Percentiles rank a stretch among this genome's conserved stretches.
Conservation (phyloP, 2,329 filamentous ascomycete genomes). For the Colletotrichum tropicicola region DNA sequence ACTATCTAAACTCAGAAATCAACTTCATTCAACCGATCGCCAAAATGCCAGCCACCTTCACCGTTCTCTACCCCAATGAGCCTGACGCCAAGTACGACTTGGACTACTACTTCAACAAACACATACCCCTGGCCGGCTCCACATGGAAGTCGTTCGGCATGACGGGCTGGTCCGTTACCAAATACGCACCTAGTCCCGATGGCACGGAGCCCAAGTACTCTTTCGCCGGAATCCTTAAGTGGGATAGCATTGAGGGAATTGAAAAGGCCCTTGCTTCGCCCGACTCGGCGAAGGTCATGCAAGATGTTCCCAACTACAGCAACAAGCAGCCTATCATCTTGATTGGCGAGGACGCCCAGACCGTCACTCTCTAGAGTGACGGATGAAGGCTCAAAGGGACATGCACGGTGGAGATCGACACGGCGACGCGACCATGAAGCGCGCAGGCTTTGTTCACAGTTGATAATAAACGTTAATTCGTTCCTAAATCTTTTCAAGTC, state of each 20-base stretch:
- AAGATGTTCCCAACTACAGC: constrained; percentile 27
- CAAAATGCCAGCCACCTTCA: constrained; percentile 24
- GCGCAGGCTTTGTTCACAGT: too few species aligned
- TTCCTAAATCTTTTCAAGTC: too few species aligned
- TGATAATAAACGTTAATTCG: too few species aligned
- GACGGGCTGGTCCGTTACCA: constrained; percentile 16
- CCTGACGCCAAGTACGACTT: constrained; percentile 30
- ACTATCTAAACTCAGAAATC: background rate
- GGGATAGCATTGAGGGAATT: constrained; percentile 9
- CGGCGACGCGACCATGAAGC: too few species aligned
- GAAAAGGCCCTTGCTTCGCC: constrained; percentile 14
- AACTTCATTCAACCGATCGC: background rate
- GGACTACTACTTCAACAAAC: constrained; percentile 28
- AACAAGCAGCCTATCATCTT: constrained; percentile 48
- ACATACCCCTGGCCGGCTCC: constrained; percentile 20
- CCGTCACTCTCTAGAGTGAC: background rate
- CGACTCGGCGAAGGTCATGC: constrained; percentile 16
- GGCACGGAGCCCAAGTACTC: constrained; percentile 19
- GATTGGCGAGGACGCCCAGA: constrained; percentile 35
- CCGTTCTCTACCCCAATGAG: constrained; percentile 34
- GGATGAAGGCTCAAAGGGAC: background rate
- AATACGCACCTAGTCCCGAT: constrained; percentile 13
- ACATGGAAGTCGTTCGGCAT: constrained; percentile 16
- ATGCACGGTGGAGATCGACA: too few species aligned
- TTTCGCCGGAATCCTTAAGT: constrained; percentile 14